Evolutionary conservation across 2,329 filamentous ascomycete genomes (phyloP), one percentile per base, ranked within the genome.

Genomic region (Coniochaeta sp.): DNA sequence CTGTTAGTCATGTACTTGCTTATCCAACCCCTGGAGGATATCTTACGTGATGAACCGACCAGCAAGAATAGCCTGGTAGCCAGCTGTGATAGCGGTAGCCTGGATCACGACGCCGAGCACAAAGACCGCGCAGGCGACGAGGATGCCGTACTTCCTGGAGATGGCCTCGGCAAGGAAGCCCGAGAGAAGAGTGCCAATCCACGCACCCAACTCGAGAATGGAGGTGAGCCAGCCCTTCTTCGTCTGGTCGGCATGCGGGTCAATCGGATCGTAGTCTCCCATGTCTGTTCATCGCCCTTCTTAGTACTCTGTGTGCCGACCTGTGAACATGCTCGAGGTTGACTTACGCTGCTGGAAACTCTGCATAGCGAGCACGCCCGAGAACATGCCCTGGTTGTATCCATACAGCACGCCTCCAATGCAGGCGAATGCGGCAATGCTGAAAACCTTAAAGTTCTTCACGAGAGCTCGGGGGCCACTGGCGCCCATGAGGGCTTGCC

Each of bases 341-440:
- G 7, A 65, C 77, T 57, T 60, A 78, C 76, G 76, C 48, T 65
- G 60, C 56, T 75, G 68, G 54, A 82, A 82, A 4, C 77, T 60
- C 1, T 70, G 70, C 79, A 83, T 82, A 14, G 74, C 73, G 8
- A 83, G 64, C 7, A 91, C 80, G 22, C 86, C 86, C n/a, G 81
- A 81, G 68, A 89, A 88, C 68, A 89, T 85, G 58, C 86, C 87
- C 64, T 89, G 84, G 62, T 90, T 89, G 68, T 89, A 90, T 18
- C 87, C 85, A 63, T 87, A 82, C 1, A 82, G 67, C 2, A 82
- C 69, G 50, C 81, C 81, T 18, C 82, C 82, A 38, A 85, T 79
- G 54, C 80, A 84, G 6, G 81, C 81, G 61, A 85, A 85, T 38
- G 77, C 68, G 1, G 80, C 79, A 53, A 84, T 76, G n/a, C 75